These are phyloP conservation scores for Neonectria sp. DNA, from an alignment of 2,329 filamentous ascomycete genomes.

Conservation along the genomic window DNA sequence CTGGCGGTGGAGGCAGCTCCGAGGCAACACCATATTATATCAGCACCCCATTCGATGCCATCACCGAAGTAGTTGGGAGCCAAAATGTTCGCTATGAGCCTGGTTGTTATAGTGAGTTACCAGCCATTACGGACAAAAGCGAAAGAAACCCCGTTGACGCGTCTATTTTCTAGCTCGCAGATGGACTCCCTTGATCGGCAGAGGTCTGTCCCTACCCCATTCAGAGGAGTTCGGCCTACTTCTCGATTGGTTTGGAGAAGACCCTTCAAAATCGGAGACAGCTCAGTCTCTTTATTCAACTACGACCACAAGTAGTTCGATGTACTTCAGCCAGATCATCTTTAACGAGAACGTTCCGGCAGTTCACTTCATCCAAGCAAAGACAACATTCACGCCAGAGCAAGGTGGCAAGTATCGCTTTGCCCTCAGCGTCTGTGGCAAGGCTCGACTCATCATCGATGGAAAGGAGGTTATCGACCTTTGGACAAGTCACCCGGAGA, in stretches of 20 bases:
- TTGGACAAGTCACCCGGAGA: slow-evolving; percentile 47
- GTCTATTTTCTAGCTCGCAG: background rate
- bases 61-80: slow-evolving; percentile 36
- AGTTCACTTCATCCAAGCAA: background rate
- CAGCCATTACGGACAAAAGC: background rate
- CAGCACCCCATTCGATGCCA: slow-evolving; percentile 47
- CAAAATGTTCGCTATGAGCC: slow-evolving; percentile 19
- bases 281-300: background rate
- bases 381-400: background rate
- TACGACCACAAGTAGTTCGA: background rate
- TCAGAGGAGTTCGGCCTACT: background rate
- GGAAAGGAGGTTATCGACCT: slow-evolving; percentile 49
- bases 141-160: too few species aligned
- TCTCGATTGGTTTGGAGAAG: slow-evolving; percentile 14
- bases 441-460: slow-evolving; percentile 50
- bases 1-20: slow-evolving; percentile 51
- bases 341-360: background rate
- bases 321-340: slow-evolving; percentile 14
- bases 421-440: slow-evolving; percentile 36
- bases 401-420: background rate
- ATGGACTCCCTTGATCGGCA: slow-evolving; percentile 3
- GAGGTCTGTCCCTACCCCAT: background rate
- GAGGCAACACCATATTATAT: slow-evolving; percentile 49
- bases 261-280: background rate
- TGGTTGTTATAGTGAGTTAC: slow-evolving; percentile 17